Evolutionary conservation across 495 filamentous ascomycete species (phyloP).

Genomic region (Tirmania nivea): DNA sequence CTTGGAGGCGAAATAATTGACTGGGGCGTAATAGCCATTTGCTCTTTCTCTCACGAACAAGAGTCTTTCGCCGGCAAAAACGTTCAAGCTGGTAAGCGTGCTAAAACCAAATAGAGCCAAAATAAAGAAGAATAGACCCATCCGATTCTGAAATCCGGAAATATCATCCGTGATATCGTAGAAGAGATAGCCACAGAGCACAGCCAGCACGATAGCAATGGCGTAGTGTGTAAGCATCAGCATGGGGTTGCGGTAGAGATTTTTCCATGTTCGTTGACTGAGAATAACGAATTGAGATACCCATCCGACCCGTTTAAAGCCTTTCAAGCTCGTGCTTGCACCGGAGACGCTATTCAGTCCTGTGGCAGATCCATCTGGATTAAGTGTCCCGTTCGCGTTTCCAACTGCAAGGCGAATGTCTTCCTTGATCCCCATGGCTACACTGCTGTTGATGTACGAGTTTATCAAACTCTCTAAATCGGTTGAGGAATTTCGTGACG

Average conservation of each 20-base stretch:
- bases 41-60: constrained; percentile 86
- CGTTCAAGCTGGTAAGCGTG: constrained; percentile 77
- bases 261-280: constrained; percentile 81
- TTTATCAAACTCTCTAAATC: constrained; percentile 66
- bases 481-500: constrained; percentile 26
- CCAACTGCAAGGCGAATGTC: constrained; percentile 59
- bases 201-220: constrained; percentile 87
- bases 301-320: constrained; percentile 63
- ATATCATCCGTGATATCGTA: constrained; percentile 92
- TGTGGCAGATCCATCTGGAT: constrained; percentile 7
- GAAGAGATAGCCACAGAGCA: constrained; percentile 86
- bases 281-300: constrained; percentile 69
- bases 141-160: constrained; percentile 88
- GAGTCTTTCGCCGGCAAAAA: constrained; percentile 80
- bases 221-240: constrained; percentile 98
- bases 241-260: constrained; percentile 94
- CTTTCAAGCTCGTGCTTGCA: constrained; percentile 35
- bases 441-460: constrained; percentile 54
- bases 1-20: constrained; percentile 92
- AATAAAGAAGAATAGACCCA: constrained; percentile 97
- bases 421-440: constrained; percentile 54
- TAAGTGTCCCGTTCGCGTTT: constrained; percentile 34
- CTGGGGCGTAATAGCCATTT: constrained; percentile 91
- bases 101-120: constrained; percentile 92
- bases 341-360: neutral